phyloP scores from a whole-genome alignment of 352 stramenopile species.

The Phytopythium helicoides region DNA sequence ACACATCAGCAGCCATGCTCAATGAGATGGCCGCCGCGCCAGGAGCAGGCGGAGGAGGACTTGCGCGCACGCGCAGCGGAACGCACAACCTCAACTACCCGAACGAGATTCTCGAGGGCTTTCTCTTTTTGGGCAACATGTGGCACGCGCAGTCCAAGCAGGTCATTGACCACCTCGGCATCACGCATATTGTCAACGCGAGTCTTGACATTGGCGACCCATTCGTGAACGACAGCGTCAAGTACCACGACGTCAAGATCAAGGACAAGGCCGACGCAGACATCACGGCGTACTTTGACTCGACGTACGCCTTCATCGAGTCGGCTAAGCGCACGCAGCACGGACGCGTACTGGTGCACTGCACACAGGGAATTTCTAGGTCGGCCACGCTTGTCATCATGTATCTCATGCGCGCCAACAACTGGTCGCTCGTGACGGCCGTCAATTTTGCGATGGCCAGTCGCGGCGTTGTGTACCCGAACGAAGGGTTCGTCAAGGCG shows the following conservation, averaged over 20 bases:
- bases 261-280: slow-evolving; percentile 74
- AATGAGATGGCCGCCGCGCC: slow-evolving; percentile 46
- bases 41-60: slow-evolving; percentile 11
- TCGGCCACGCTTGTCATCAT: slow-evolving; percentile 83
- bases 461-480: slow-evolving; percentile 79
- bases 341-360: slow-evolving; percentile 79
- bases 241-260: slow-evolving; percentile 79
- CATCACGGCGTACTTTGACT: slow-evolving; percentile 70
- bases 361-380: slow-evolving; percentile 82
- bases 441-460: slow-evolving; percentile 79
- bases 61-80: slow-evolving; percentile 76
- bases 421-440: slow-evolving; percentile 81
- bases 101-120: slow-evolving; percentile 86
- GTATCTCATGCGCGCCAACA: slow-evolving; percentile 84
- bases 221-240: slow-evolving; percentile 62
- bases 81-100: slow-evolving; percentile 88
- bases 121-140: slow-evolving; percentile 88
- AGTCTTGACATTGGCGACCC: slow-evolving; percentile 76
- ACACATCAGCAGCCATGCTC: slow-evolving; percentile 66
- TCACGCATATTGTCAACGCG: slow-evolving; percentile 85
- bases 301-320: slow-evolving; percentile 74
- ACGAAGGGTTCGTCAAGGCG: slow-evolving; percentile 73
- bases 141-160: slow-evolving; percentile 82
- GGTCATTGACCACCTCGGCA: slow-evolving; percentile 73
- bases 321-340: slow-evolving; percentile 73